Evolutionary conservation across 2,329 filamentous ascomycete species (phyloP).

Genomic region (Leptographium galeiforme): DNA sequence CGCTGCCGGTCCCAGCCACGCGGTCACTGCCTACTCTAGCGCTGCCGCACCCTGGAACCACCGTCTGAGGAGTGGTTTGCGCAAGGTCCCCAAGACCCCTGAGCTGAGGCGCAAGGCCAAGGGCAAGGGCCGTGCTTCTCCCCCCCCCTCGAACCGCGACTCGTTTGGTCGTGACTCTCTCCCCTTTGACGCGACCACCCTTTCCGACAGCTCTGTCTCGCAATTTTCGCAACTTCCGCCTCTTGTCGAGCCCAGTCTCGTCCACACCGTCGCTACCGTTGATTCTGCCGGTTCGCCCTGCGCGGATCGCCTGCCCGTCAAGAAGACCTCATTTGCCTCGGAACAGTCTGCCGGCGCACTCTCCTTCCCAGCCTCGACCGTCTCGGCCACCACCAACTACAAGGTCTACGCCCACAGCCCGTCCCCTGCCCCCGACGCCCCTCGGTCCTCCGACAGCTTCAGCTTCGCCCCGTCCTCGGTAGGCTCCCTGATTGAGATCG

Average conservation of each 20-base stretch:
- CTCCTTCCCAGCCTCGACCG: constrained; percentile 30
- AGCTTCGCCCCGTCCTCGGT: constrained; percentile 22
- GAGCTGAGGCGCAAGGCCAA: constrained; percentile 26
- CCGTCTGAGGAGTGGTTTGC: constrained; percentile 39
- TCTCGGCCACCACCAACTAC: constrained; percentile 40
- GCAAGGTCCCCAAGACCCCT: constrained; percentile 33
- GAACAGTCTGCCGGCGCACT: constrained; percentile 15
- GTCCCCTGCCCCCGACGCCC: constrained; percentile 17
- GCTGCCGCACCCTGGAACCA: constrained; percentile 34
- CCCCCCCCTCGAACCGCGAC: not conserved
- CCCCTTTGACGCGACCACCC: not conserved
- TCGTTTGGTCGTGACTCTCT: not conserved
- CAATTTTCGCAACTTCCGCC: not conserved
- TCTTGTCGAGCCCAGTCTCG: not conserved
- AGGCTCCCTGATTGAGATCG: not conserved
- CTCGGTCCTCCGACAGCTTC: constrained; percentile 26
- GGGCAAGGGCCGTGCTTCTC: constrained; percentile 12
- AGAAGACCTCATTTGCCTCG: constrained; percentile 26
- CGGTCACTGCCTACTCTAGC: constrained; percentile 11
- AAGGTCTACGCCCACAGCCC: constrained; percentile 37
- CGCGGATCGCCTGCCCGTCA: not conserved
- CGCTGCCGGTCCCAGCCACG: constrained; percentile 20
- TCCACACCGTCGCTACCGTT: not conserved
- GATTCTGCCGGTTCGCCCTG: not conserved
- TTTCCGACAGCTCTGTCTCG: not conserved